Conservation (phyloP, 1,284 basidiomycete species). For the Inonotus obliquus region DNA sequence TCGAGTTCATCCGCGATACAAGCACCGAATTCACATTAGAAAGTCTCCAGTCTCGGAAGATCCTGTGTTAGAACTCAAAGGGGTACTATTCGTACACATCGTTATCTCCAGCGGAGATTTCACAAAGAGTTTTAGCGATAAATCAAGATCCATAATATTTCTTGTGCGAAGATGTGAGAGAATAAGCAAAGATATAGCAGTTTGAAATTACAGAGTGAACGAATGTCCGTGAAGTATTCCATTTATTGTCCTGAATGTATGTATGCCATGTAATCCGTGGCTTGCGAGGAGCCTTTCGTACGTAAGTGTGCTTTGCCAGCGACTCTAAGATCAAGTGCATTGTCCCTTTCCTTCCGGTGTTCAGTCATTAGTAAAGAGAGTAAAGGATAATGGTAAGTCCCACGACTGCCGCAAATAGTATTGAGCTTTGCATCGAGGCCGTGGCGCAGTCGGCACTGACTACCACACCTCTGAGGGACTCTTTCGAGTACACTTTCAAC, state of each 20-base stretch:
- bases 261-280: background rate
- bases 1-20: background rate
- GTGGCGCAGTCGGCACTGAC: background rate
- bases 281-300: background rate
- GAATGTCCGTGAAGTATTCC: background rate
- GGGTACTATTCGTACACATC: background rate
- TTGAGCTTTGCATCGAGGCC: background rate
- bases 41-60: background rate
- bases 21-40: background rate
- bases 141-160: background rate
- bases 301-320: background rate
- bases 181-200: background rate
- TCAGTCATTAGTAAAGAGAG: background rate
- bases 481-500: conserved; percentile 23
- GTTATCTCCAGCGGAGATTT: background rate
- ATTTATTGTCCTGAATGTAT: background rate
- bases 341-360: background rate
- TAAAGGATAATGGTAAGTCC: background rate
- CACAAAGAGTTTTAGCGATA: background rate
- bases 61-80: background rate
- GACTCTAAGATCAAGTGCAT: background rate
- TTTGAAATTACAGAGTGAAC: background rate
- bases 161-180: background rate
- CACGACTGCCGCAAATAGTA: background rate
- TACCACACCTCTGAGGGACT: conserved; percentile 14